These are phyloP conservation scores for Elsinoe perseae DNA, from an alignment of 2,329 filamentous ascomycete genomes.

Conservation along the genomic window DNA sequence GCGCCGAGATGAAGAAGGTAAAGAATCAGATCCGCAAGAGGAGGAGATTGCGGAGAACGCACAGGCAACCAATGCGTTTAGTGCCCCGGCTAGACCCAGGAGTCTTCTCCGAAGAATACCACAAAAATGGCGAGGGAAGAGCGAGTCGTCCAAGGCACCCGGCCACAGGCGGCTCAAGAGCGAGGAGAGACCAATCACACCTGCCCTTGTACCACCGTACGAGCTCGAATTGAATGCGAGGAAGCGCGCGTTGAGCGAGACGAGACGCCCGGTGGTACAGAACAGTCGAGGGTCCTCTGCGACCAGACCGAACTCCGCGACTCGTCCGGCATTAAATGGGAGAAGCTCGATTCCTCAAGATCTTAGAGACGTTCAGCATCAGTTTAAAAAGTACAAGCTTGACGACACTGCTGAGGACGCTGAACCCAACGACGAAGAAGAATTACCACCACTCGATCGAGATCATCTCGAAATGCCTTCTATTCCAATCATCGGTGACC, in stretches of 20 bases:
- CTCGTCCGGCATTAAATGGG: background rate
- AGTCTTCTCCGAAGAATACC: constrained; percentile 11
- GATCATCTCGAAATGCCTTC: constrained; percentile 13
- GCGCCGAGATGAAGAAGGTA: constrained; percentile 9
- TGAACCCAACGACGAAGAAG: background rate
- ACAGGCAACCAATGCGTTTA: background rate
- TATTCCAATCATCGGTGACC: background rate
- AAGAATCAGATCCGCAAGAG: background rate
- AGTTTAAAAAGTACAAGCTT: constrained; percentile 2
- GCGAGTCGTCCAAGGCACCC: background rate
- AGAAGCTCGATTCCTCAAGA: background rate
- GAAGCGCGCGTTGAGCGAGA: constrained; percentile 9
- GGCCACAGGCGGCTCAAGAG: constrained; percentile 7
- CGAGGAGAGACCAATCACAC: constrained; percentile 10
- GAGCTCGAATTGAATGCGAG: constrained; percentile 5
- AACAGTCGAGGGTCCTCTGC: constrained; percentile 3
- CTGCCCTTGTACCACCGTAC: constrained; percentile 2
- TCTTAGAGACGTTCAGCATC: background rate
- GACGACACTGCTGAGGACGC: constrained; percentile 9
- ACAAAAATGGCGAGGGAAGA: constrained; percentile 9
- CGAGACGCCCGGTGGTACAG: background rate
- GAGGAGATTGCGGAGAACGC: background rate
- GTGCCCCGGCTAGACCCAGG: background rate
- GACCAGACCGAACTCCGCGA: background rate
- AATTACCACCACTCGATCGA: constrained; percentile 25